Evolutionary conservation across 805 yeast species (phyloP).

Genomic region (Kodamaea nitidulidarum): DNA sequence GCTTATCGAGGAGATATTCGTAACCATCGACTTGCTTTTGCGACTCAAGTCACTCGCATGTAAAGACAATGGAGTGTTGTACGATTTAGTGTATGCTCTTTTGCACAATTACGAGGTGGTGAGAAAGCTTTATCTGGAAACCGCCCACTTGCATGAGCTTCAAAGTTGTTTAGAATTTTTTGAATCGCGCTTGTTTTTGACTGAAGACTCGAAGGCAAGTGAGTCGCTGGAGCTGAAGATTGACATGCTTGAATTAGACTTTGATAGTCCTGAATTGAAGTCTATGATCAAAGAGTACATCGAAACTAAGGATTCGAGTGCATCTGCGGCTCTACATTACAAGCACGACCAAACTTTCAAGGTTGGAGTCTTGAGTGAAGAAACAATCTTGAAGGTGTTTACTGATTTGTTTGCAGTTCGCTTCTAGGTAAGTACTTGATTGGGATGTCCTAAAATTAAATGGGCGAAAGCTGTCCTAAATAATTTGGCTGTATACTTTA

Average conservation of each 20-base stretch:
- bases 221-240: slow-evolving; percentile 14
- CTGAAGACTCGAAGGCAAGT: slow-evolving; percentile 9
- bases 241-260: slow-evolving; percentile 21
- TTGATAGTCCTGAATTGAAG: slow-evolving; percentile 25
- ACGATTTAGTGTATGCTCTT: slow-evolving; percentile 28
- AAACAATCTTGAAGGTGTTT: slow-evolving; percentile 3
- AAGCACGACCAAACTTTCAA: slow-evolving; percentile 22
- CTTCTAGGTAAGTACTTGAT: background rate
- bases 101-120: slow-evolving; percentile 23
- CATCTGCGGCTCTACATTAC: slow-evolving; percentile 4
- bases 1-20: slow-evolving; percentile 23
- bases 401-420: slow-evolving; percentile 1
- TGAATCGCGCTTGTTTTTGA: slow-evolving; percentile 16
- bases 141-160: slow-evolving; percentile 12
- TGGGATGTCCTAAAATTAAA: no score
- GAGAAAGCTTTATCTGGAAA: slow-evolving; percentile 15
- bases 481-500: no score
- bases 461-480: no score
- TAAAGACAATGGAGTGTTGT: slow-evolving; percentile 18
- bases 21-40: slow-evolving; percentile 17
- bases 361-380: slow-evolving; percentile 1
- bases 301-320: slow-evolving; percentile 4
- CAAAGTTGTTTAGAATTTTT: slow-evolving; percentile 16
- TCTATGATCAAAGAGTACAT: slow-evolving; percentile 12
- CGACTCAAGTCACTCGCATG: slow-evolving; percentile 16